Evolutionary conservation across 768 basidiomycete genomes (phyloP).

Genomic region (Boletus patriciae): DNA sequence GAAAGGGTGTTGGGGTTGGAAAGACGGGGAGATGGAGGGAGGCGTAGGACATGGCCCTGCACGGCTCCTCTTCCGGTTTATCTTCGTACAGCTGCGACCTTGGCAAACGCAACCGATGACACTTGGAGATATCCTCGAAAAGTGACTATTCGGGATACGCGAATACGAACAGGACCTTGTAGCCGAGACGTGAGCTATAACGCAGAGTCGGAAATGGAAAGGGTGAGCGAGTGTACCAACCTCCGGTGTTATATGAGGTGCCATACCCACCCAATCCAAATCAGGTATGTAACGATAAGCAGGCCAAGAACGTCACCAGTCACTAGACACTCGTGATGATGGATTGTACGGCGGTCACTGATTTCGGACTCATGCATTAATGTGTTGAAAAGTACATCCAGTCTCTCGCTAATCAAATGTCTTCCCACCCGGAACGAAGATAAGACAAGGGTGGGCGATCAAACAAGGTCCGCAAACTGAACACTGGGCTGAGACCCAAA

Average conservation of each 20-base stretch:
- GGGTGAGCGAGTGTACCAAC: too few species aligned
- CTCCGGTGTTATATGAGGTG: too few species aligned
- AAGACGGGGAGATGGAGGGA: constrained; percentile 25
- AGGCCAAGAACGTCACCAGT: too few species aligned
- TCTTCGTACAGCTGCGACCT: constrained; percentile 14
- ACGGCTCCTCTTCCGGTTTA: constrained; percentile 16
- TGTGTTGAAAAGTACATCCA: not conserved
- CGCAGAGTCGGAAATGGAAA: not conserved
- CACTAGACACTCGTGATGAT: too few species aligned
- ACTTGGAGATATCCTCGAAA: not conserved
- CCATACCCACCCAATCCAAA: not conserved
- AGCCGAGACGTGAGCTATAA: not conserved
- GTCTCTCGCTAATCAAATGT: not conserved
- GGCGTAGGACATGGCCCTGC: constrained; percentile 32
- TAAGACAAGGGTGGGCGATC: not conserved
- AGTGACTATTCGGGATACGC: not conserved
- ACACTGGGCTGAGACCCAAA: constrained; percentile 30
- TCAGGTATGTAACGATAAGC: not conserved
- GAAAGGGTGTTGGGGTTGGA: constrained; percentile 19
- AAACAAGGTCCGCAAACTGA: constrained; percentile 34
- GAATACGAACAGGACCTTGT: constrained; percentile 1
- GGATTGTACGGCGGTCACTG: too few species aligned
- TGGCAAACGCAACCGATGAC: constrained; percentile 5
- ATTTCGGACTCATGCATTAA: too few species aligned
- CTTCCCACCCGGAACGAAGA: not conserved